phyloP scores from a whole-genome alignment of 257 asterid species.

The Primulina tabacum region DNA sequence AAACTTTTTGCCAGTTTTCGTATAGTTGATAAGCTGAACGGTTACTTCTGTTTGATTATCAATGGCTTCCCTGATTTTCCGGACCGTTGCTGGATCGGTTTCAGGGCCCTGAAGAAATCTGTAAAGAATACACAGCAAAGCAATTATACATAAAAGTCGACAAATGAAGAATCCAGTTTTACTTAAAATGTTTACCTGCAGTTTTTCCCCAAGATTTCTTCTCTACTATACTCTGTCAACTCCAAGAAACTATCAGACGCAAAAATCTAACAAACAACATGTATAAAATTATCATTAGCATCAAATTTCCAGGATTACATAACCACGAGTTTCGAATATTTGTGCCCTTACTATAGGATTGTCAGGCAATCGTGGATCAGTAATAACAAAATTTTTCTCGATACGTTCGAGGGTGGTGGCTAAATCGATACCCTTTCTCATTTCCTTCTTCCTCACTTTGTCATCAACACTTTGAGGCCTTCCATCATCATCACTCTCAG shows the following conservation, averaged over 20 bases:
- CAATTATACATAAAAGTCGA: neutral
- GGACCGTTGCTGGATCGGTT: conserved; percentile 89
- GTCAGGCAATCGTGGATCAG: conserved; percentile 99
- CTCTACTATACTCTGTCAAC: conserved; percentile 93
- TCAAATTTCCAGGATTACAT: neutral
- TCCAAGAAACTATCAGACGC: conserved; percentile 99
- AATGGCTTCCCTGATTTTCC: conserved; percentile 87
- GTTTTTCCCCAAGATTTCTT: conserved; percentile 92
- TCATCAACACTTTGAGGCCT: conserved; percentile 90
- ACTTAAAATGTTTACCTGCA: conserved; percentile 57
- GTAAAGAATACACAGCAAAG: conserved; percentile 17
- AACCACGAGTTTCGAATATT: neutral
- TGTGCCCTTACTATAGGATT: conserved; percentile 81
- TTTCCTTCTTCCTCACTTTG: conserved; percentile 88
- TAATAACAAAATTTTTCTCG: conserved; percentile 92
- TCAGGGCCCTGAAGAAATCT: conserved; percentile 99
- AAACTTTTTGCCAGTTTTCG: conserved; percentile 92
- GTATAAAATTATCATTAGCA: conserved; percentile 15
- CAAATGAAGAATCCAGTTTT: neutral
- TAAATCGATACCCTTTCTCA: conserved; percentile 98
- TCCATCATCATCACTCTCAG: conserved; percentile 58
- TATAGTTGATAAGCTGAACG: conserved; percentile 95
- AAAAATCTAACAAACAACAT: conserved; percentile 51
- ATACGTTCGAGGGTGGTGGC: conserved; percentile 98
- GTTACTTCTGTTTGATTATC: conserved; percentile 89